Evolutionary conservation across 306 rosid genomes (phyloP), one percentile per base, ranked within the genome.

Genomic region (Rubus idaeus): DNA sequence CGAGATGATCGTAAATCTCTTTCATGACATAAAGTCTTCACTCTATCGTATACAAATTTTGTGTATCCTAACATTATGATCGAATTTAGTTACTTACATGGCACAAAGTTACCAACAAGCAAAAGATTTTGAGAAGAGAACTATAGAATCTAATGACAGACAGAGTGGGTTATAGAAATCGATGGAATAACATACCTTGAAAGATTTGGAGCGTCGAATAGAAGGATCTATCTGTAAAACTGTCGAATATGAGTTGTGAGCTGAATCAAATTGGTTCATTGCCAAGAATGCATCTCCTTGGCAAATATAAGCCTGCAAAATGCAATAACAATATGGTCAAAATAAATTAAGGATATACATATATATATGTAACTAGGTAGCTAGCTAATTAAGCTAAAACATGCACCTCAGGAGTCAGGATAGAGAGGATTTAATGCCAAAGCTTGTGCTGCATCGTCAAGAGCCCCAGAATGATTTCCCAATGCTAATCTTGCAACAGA

Each of bases 261-360:
- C 95, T 67, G 76, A 80, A 84, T 90, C 93, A 64, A 85, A 80
- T 60, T 81, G 86, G 55, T 77, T 73, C 87, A 88, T 68, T 45
- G 89, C 88, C 88, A 91, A 78, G 82, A 81, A 84, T 68, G 89
- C 91, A 81, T 91, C 96, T n/a, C 98, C 98, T 83, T 83, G 89
- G 77, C 93, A 86, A 66, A 94, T 86, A 86, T 83, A 87, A 74
- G 91, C 97, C 98, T 91, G 91, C 80, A 87, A 75, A 82, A 61
- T 14, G 50, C 57, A 77, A 68, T 64, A 23, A 4, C 14, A 60
- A 60, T 21, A 26, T 23, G 65, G 17, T 58, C 65, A 10, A n/a
- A 23, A 58, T 23, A 23, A 23, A n/a, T n/a, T n/a, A n/a, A 23
- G 26, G 26, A 23, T 23, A 23, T 23, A 23, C 1, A 23, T 13